Evolutionary conservation across 2,329 filamentous ascomycete species (phyloP), one percentile per base, ranked within the genome.

Genomic region (Hortaea sp.): DNA sequence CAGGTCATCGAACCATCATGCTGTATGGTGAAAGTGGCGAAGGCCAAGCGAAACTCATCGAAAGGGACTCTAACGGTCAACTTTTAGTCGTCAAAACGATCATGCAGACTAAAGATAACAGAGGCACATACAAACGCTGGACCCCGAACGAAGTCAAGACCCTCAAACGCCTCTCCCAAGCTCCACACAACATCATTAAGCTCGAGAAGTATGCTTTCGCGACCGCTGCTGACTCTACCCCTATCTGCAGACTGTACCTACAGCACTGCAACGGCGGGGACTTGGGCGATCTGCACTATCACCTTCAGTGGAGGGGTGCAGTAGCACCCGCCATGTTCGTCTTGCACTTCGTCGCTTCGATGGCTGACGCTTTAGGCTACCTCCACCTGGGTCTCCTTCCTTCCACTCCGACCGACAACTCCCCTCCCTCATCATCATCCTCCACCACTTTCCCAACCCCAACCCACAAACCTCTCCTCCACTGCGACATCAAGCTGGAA

Each of bases 301-400:
- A 29, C 20, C 29, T 29, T 7, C 7, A 6, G 10, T 2, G 20
- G 20, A 29, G 29, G 9, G 9, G 20, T 2, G 10, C 9, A 6
- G 10, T 11, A 7, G 20, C 29, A 29, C 20, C 40, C 6, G 20
- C 40, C 10, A 42, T 42, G 1, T 52, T 61, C 49, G 42, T 56
- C 13, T 47, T 57, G 6, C 55, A 58, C 42, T 52, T 57, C 44
- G 46, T 57, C 44, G 47, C 48, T 28, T 51, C 48, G n/a, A 51
- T 63, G 49, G 45, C 52, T 40, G 43, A 55, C 11, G 59, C 55
- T 2, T 40, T 62, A 5, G 50, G 50, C 5, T 61, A 50, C 45
- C 20, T 61, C 4, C 60, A 63, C 38, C n/a, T 46, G 10, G 57
- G 59, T 13, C 46, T 51, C 27, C 41, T 31, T 5, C 40, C 39